Base-by-base conservation (phyloP, 163 green algal species). In the Chlorella variabilis region DNA sequence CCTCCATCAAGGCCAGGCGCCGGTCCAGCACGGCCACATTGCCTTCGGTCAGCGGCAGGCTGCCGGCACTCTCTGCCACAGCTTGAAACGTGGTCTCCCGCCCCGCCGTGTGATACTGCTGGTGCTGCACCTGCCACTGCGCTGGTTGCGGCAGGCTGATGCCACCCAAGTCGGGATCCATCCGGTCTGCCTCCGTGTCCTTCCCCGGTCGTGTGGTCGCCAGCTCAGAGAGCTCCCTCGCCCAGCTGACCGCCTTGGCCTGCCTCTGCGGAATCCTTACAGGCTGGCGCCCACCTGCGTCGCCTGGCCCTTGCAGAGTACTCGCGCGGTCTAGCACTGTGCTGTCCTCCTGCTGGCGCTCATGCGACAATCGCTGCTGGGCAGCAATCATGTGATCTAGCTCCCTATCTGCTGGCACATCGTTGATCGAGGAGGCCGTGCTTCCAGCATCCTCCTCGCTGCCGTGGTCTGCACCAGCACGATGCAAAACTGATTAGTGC, bases 21-120 rank as follows among this genome's bases (percentile, higher is more conserved):
- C 42, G 34, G 3, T 80, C 70, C 79, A 85, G 39, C 18, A 65
- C 2, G 9, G 70, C 79, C 33, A 85, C 59, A 27, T 79, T 80
- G 36, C 23, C 39, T 21, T 75, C 45, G 0, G 79, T 85, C 25
- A 84, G 61, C 0, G 79, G 70, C 45, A 85, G 70, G 59, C 68
- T 84, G 54, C 13, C 56, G 2, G 59, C 61, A 34, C 5, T 20
- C 23, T 38, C n/a, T 20, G 1, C n/a, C n/a, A n/a, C n/a, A n/a
- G n/a, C n/a, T n/a, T n/a, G n/a, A n/a, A n/a, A n/a, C n/a, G n/a
- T n/a, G 45, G 11, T 54, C 45, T 54, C 45, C 45, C 45, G n/a
- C n/a, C n/a, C n/a, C n/a, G n/a, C 29, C 17, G 41, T 20, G 39
- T 80, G 7, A n/a, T 56, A n/a, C 41, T 73, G 58, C 41, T 66